Conservation (phyloP, 495 filamentous ascomycete genomes). For the Annulohypoxylon bovei region DNA sequence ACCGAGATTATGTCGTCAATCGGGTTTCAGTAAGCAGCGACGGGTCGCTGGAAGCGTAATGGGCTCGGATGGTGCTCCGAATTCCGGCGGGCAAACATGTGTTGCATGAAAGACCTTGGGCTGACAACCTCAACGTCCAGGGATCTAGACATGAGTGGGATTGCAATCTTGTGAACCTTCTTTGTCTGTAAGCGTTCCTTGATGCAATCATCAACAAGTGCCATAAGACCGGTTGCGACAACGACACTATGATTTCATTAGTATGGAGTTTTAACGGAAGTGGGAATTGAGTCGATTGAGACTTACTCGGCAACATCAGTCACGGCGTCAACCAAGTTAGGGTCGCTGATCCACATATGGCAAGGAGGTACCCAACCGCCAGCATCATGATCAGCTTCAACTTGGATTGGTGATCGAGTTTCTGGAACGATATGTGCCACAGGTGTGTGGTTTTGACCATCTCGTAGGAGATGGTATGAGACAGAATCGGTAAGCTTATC, state of each 20-base stretch:
- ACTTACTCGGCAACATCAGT: constrained; percentile 95
- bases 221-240: constrained; percentile 87
- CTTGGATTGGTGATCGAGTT: constrained; percentile 73
- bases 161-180: constrained; percentile 66
- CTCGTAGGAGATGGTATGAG: constrained; percentile 81
- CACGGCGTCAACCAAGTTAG: constrained; percentile 68
- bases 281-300: constrained; percentile 4
- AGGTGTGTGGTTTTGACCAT: constrained; percentile 64
- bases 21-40: constrained; percentile 50
- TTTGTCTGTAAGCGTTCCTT: constrained; percentile 78
- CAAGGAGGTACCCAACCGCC: constrained; percentile 94
- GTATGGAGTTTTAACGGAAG: constrained; percentile 10
- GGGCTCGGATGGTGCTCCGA: constrained; percentile 56
- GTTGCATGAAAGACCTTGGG: constrained; percentile 78
- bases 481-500: constrained; percentile 69
- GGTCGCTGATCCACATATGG: constrained; percentile 86
- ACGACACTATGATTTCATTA: constrained; percentile 70
- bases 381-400: constrained; percentile 75
- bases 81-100: constrained; percentile 74
- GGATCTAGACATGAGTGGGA: constrained; percentile 66
- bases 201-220: constrained; percentile 93
- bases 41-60: constrained; percentile 51
- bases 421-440: constrained; percentile 91
- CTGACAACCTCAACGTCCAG: constrained; percentile 73
- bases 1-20: constrained; percentile 30